Evolutionary conservation across 2,329 filamentous ascomycete species (phyloP).

Genomic region (Fusarium sp.): DNA sequence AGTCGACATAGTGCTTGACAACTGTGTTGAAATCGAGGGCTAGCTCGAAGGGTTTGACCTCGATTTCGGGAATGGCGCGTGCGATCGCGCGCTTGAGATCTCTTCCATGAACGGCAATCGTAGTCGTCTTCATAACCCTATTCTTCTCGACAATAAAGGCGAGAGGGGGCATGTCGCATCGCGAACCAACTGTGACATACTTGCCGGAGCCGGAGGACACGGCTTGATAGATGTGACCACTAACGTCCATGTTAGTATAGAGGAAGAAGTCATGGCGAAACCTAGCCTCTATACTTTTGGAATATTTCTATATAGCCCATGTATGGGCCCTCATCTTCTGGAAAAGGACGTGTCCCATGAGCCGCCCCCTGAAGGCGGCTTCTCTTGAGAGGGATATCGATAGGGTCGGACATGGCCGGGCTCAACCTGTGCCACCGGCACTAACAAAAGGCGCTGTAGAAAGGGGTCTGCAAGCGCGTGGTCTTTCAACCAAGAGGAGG

Average conservation of each 20-base stretch:
- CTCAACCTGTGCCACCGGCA: background rate
- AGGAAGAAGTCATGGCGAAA: background rate
- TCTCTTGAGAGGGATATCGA: conserved; percentile 40
- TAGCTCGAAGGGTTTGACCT: conserved; percentile 12
- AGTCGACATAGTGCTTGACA: conserved; percentile 40
- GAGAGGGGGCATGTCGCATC: conserved; percentile 32
- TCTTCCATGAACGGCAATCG: conserved; percentile 49
- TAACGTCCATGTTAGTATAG: conserved; percentile 23
- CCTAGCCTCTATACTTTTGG: conserved; percentile 39
- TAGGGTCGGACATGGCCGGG: conserved; percentile 38
- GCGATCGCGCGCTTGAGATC: conserved; percentile 53
- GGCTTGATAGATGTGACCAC: conserved; percentile 42
- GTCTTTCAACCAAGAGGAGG: background rate
- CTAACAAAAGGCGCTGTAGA: background rate
- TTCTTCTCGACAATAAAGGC: conserved; percentile 47
- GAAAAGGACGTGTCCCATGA: conserved; percentile 23
- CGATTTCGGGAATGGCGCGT: conserved; percentile 49
- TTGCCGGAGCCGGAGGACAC: conserved; percentile 47
- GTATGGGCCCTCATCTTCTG: conserved; percentile 40
- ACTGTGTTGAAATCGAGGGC: conserved; percentile 40
- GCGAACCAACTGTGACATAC: conserved; percentile 39
- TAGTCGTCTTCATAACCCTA: conserved; percentile 33
- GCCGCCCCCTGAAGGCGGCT: conserved; percentile 11
- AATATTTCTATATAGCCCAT: conserved; percentile 43
- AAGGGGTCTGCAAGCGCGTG: background rate